Percentiles rank a stretch among this genome's conserved stretches.
Evolutionary conservation across 495 filamentous ascomycete species (phyloP).

Genomic region (Aspergillus ostianus): DNA sequence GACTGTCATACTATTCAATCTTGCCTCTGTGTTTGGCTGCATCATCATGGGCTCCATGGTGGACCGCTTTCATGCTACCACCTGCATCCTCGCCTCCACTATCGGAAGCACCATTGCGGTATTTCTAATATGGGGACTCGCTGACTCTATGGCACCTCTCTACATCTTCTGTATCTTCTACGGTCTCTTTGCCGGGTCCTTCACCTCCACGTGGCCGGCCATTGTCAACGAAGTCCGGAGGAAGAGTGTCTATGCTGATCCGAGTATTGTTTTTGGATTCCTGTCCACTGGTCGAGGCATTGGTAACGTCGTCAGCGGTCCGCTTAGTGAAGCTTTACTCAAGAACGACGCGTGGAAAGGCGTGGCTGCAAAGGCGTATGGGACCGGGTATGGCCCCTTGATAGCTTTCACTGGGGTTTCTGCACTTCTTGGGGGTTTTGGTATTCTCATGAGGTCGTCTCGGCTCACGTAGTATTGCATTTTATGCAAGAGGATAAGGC

Average conservation of each 20-base stretch:
- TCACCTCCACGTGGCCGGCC: slow-evolving; percentile 53
- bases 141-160: slow-evolving; percentile 44
- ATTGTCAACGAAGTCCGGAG: slow-evolving; percentile 46
- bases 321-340: slow-evolving; percentile 54
- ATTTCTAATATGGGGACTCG: slow-evolving; percentile 62
- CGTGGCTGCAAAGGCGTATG: slow-evolving; percentile 26
- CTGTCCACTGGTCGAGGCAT: slow-evolving; percentile 57
- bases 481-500: too few relatives aligned
- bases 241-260: slow-evolving; percentile 32
- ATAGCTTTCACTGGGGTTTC: slow-evolving; percentile 42
- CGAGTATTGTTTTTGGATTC: slow-evolving; percentile 52
- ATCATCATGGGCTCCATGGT: slow-evolving; percentile 52
- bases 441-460: slow-evolving; percentile 18
- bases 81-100: slow-evolving; percentile 50
- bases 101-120: slow-evolving; percentile 49
- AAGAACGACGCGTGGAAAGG: slow-evolving; percentile 10
- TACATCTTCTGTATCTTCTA: slow-evolving; percentile 58
- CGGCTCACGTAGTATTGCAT: too few relatives aligned
- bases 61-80: slow-evolving; percentile 53
- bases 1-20: slow-evolving; percentile 48
- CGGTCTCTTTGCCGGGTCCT: slow-evolving; percentile 60
- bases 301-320: slow-evolving; percentile 53
- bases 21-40: slow-evolving; percentile 48
- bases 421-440: slow-evolving; percentile 32
- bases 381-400: slow-evolving; percentile 32